Conservation (phyloP, 352 stramenopile genomes). For the Phytophthora hibernalis region DNA sequence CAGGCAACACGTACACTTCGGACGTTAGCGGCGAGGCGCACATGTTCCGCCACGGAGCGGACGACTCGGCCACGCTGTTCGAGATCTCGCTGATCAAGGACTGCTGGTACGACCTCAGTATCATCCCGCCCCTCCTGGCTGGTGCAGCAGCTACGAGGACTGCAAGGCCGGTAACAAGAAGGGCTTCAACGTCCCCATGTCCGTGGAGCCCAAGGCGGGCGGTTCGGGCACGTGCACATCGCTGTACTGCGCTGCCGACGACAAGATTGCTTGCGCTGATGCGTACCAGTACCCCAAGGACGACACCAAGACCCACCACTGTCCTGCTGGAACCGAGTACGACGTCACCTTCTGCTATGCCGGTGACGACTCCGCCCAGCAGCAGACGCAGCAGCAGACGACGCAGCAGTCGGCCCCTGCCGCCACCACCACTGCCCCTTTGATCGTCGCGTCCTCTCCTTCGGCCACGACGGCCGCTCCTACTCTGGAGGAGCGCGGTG, state of each 20-base stretch:
- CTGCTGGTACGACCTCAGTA: conserved; percentile 70
- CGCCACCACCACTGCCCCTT: conserved; percentile 4
- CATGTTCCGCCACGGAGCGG: conserved; percentile 59
- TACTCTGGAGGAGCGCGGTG: conserved; percentile 27
- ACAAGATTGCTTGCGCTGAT: conserved; percentile 44
- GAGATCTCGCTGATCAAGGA: conserved; percentile 41
- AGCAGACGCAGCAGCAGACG: conserved; percentile 21
- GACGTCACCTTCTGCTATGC: conserved; percentile 68
- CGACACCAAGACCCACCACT: conserved; percentile 75
- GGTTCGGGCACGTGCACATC: conserved; percentile 38
- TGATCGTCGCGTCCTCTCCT: too few species aligned
- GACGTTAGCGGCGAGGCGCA: conserved; percentile 38
- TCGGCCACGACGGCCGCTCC: conserved; percentile 7
- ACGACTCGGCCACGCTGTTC: conserved; percentile 44
- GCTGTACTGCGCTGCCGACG: conserved; percentile 42
- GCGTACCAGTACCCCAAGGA: conserved; percentile 72
- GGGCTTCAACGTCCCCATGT: conserved; percentile 69
- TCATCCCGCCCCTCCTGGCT: conserved; percentile 53
- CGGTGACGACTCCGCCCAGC: conserved; percentile 10
- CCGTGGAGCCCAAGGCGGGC: conserved; percentile 37
- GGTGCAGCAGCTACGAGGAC: conserved; percentile 39
- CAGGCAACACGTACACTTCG: conserved; percentile 17
- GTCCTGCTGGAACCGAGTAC: conserved; percentile 40
- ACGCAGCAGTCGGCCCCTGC: conserved; percentile 13
- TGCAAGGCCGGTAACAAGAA: conserved; percentile 48